Conservation (phyloP, 2,329 filamentous ascomycete species). For the Diplodia scrobiculata region DNA sequence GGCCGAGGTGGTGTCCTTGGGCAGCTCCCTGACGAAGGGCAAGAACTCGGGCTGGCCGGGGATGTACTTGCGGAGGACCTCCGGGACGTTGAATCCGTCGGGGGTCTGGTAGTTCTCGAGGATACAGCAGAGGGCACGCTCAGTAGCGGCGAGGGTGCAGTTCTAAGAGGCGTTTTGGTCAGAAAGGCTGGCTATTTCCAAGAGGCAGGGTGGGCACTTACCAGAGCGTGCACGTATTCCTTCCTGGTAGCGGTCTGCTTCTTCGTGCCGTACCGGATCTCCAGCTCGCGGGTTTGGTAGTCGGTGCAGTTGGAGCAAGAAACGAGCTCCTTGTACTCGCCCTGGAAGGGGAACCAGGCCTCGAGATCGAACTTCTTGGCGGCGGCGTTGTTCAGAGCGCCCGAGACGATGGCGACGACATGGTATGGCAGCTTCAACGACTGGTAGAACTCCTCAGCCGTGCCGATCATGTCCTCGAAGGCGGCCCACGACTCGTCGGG, state of each 20-base stretch:
- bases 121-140: constrained; percentile 88
- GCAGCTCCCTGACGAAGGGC: constrained; percentile 74
- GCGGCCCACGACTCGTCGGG: constrained; percentile 90
- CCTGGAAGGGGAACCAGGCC: constrained; percentile 94
- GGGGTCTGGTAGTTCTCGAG: constrained; percentile 96
- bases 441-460: constrained; percentile 93
- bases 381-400: constrained; percentile 67
- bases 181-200: neutral
- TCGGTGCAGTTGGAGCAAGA: constrained; percentile 98
- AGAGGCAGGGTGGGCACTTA: neutral
- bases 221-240: constrained; percentile 86
- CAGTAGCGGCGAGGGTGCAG: constrained; percentile 82
- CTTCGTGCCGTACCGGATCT: constrained; percentile 88
- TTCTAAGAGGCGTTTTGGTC: constrained; percentile 52
- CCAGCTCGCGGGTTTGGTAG: constrained; percentile 90
- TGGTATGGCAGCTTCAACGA: constrained; percentile 86
- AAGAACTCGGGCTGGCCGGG: constrained; percentile 88
- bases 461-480: constrained; percentile 89
- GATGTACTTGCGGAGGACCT: constrained; percentile 63
- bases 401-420: constrained; percentile 92
- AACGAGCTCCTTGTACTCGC: constrained; percentile 97
- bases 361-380: constrained; percentile 95
- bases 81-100: constrained; percentile 57
- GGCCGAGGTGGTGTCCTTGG: constrained; percentile 31
- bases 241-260: constrained; percentile 73